Percentiles rank a stretch among this genome's conserved stretches.
These are phyloP conservation scores for Miscanthus sacchariflorus DNA, from an alignment of 202 grass and related monocot genomes.

Conservation along the genomic window DNA sequence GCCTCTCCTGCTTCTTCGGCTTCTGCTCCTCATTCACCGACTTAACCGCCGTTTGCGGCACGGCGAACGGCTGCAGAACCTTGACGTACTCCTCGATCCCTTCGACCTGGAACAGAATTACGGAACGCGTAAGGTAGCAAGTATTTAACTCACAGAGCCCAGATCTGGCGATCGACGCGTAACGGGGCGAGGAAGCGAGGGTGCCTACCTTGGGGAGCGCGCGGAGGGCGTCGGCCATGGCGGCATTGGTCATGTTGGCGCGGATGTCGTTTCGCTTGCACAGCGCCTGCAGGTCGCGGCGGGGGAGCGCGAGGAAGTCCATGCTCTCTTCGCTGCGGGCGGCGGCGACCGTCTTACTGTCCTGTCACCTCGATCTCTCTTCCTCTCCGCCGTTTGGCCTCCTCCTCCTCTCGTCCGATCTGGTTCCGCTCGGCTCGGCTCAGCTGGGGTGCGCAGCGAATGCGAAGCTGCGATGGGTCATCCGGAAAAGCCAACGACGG, in stretches of 20 bases:
- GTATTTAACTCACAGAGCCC: background rate
- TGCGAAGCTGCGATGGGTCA: background rate
- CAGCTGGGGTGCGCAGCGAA: background rate
- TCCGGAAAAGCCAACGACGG: conserved; percentile 17
- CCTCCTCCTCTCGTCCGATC: background rate
- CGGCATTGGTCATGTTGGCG: conserved; percentile 81
- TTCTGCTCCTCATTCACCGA: conserved; percentile 28
- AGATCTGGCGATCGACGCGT: background rate
- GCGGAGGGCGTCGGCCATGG: conserved; percentile 84
- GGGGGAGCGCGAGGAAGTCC: conserved; percentile 76
- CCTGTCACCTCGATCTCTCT: background rate
- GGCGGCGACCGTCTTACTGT: conserved; percentile 48
- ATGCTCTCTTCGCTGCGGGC: conserved; percentile 58
- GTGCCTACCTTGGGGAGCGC: conserved; percentile 54
- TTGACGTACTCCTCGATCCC: conserved; percentile 42
- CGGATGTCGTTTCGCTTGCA: conserved; percentile 87
- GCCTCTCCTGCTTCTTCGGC: background rate
- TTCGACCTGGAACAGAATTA: conserved; percentile 21
- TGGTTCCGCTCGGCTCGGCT: background rate
- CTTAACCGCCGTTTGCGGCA: conserved; percentile 4
- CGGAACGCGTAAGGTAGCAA: no score
- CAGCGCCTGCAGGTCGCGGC: conserved; percentile 79
- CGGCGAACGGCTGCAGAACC: background rate
- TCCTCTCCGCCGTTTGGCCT: background rate
- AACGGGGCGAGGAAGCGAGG: background rate